Conservation (phyloP, 1,284 basidiomycete species). For the Ceratobasidium sp. region DNA sequence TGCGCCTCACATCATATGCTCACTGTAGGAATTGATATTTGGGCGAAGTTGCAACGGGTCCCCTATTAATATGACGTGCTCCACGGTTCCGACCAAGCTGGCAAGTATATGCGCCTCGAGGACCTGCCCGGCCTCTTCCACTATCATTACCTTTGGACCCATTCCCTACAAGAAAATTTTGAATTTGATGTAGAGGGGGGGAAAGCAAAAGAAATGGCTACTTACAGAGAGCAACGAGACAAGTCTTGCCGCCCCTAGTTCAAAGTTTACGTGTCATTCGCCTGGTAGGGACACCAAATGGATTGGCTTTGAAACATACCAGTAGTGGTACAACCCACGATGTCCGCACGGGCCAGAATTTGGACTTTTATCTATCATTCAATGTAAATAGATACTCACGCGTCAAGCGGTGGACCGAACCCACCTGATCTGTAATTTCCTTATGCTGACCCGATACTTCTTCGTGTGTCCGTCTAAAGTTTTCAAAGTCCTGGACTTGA, state of each 20-base stretch:
- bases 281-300: no score
- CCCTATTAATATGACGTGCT: slow-evolving; percentile 70
- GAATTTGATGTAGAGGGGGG: no score
- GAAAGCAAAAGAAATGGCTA: no score
- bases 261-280: background rate
- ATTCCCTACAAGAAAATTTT: slow-evolving; percentile 53
- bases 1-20: background rate
- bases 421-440: slow-evolving; percentile 19
- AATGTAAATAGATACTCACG: background rate
- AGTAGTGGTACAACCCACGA: slow-evolving; percentile 75
- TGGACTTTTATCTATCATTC: slow-evolving; percentile 49
- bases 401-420: background rate
- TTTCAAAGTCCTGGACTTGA: slow-evolving; percentile 13
- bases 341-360: slow-evolving; percentile 60
- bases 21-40: slow-evolving; percentile 66
- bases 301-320: no score
- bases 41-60: slow-evolving; percentile 73
- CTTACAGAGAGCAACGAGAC: slow-evolving; percentile 62
- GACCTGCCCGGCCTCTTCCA: slow-evolving; percentile 78
- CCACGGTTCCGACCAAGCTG: slow-evolving; percentile 48
- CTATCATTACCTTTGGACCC: slow-evolving; percentile 61
- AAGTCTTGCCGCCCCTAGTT: slow-evolving; percentile 67
- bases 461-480: background rate
- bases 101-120: slow-evolving; percentile 71
- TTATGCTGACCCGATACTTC: background rate